Evolutionary conservation across 1,139 yeast genomes (phyloP).

Genomic region (Saccharomyces pastorianus): DNA sequence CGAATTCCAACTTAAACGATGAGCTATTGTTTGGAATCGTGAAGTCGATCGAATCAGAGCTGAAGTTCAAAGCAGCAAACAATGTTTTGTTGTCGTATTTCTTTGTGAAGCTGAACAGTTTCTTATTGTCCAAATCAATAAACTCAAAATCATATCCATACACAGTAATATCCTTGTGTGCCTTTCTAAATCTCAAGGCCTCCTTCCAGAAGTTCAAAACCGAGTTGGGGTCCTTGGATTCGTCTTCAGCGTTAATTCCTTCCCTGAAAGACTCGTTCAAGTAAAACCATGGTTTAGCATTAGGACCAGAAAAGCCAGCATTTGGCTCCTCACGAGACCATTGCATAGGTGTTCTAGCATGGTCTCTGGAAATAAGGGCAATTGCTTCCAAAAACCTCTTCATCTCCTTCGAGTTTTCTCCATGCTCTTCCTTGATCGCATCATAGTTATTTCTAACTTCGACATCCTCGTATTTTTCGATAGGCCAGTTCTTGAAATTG

Average conservation of each 20-base stretch:
- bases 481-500: conserved; percentile 43
- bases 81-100: conserved; percentile 29
- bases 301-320: conserved; percentile 38
- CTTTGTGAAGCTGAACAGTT: conserved; percentile 39
- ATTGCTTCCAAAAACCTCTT: not conserved
- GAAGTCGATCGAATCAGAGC: conserved; percentile 18
- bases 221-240: conserved; percentile 41
- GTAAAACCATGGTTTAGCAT: conserved; percentile 48
- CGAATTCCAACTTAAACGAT: conserved; percentile 24
- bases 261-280: conserved; percentile 44
- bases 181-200: conserved; percentile 40
- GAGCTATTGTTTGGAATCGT: not conserved
- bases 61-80: conserved; percentile 42
- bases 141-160: conserved; percentile 41
- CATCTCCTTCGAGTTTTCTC: not conserved
- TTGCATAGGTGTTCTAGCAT: not conserved
- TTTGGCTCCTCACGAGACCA: conserved; percentile 23
- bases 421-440: conserved; percentile 27
- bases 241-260: conserved; percentile 41
- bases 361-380: not conserved
- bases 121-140: conserved; percentile 36
- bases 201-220: conserved; percentile 41
- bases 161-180: conserved; percentile 38
- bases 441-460: conserved; percentile 40
- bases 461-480: conserved; percentile 46